These are phyloP conservation scores for Fusarium brevicatenulatum DNA, from an alignment of 2,329 filamentous ascomycete species.

Conservation along the genomic window DNA sequence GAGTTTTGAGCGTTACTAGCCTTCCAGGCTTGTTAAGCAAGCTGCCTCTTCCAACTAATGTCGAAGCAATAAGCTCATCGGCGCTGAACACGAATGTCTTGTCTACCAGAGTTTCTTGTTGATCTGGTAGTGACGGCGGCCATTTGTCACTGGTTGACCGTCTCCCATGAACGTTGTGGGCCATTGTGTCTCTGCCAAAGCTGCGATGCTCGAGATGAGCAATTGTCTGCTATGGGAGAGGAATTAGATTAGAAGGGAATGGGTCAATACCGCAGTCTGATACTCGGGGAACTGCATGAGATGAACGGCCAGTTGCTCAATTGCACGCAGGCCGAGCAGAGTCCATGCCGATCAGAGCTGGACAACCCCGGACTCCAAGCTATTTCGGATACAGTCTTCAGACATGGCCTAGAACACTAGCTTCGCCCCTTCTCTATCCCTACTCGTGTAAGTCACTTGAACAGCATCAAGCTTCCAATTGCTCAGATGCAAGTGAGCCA, in stretches of 20 bases:
- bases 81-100: neutral
- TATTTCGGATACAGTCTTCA: neutral
- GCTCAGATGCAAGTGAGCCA: neutral
- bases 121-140: neutral
- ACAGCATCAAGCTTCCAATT: fast-evolving
- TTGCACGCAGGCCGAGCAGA: neutral
- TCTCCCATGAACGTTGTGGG: neutral
- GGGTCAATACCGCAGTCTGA: fast-evolving
- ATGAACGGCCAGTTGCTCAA: neutral
- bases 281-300: neutral
- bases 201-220: neutral
- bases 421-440: neutral
- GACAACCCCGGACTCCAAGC: neutral
- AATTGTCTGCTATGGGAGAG: neutral
- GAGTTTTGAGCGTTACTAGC: neutral
- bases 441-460: neutral
- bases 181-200: neutral
- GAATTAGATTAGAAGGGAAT: neutral
- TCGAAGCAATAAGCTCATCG: neutral
- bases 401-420: neutral
- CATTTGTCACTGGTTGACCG: neutral
- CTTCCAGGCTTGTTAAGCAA: neutral
- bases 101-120: neutral
- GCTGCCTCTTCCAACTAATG: neutral
- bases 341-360: neutral